Percentiles rank a stretch among this genome's conserved stretches.
These are phyloP conservation scores for Cladosporium halotolerans DNA, from an alignment of 2,329 filamentous ascomycete genomes.

Conservation along the genomic window DNA sequence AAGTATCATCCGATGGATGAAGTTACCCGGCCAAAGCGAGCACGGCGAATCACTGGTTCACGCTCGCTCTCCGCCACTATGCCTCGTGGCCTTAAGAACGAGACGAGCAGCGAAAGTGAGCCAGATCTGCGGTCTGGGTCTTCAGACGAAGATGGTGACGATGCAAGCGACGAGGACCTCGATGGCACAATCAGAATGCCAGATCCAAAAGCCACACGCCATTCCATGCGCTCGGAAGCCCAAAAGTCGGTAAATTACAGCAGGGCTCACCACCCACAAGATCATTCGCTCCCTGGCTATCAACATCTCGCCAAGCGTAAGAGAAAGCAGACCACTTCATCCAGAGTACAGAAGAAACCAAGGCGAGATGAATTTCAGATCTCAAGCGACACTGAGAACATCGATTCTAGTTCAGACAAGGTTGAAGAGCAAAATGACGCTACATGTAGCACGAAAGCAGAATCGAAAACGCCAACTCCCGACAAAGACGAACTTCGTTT, in stretches of 20 bases:
- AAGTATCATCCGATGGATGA: conserved; percentile 25
- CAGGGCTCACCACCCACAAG: conserved; percentile 22
- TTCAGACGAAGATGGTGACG: conserved; percentile 4
- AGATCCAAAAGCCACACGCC: conserved; percentile 20
- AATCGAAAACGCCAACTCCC: background rate
- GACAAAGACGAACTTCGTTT: too few relatives aligned
- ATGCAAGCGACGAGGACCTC: background rate
- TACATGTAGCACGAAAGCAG: too few relatives aligned
- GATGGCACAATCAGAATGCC: conserved; percentile 3
- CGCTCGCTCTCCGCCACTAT: background rate
- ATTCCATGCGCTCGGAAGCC: conserved; percentile 18
- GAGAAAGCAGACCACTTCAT: background rate
- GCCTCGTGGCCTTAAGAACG: background rate
- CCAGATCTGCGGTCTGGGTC: background rate
- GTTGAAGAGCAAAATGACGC: too few relatives aligned
- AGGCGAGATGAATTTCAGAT: too few relatives aligned
- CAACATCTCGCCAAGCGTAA: conserved; percentile 12
- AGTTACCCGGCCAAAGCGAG: conserved; percentile 17
- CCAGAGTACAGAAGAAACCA: background rate
- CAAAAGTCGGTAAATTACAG: conserved; percentile 21
- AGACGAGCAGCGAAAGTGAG: conserved; percentile 7
- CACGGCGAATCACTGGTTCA: conserved; percentile 6
- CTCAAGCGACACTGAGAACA: too few relatives aligned
- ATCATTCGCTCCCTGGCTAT: conserved; percentile 19
- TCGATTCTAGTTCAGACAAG: too few relatives aligned